phyloP scores from a whole-genome alignment of 371 early-diverging fungal genomes.

The Nosema muscidifuracis region DNA sequence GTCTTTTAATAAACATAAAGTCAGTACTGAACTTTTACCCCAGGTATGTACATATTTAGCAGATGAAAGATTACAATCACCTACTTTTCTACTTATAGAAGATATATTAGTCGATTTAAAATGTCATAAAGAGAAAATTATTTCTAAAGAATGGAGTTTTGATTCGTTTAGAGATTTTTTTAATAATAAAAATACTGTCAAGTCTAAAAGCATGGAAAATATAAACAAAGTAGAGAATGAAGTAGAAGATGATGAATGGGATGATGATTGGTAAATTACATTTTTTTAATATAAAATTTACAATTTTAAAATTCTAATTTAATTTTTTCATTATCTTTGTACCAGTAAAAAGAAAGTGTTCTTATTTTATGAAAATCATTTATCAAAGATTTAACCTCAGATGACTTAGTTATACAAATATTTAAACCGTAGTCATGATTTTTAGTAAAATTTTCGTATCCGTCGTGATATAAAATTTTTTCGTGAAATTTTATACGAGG shows the following conservation, averaged over 20 bases:
- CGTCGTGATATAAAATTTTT: neutral
- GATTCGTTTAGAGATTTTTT: conserved; percentile 31
- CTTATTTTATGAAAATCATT: neutral
- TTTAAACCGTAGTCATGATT: neutral
- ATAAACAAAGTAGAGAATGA: neutral
- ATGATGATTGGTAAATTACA: conserved; percentile 21
- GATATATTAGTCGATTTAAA: conserved; percentile 37
- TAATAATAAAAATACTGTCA: conserved; percentile 9
- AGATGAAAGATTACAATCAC: conserved; percentile 37
- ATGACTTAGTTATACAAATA: neutral
- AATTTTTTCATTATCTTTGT: neutral
- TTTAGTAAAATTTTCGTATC: neutral
- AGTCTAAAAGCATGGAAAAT: conserved; percentile 7
- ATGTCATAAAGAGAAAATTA: conserved; percentile 39
- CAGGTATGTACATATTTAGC: conserved; percentile 37
- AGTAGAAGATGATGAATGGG: conserved; percentile 32
- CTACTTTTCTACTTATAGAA: conserved; percentile 48
- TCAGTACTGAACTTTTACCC: conserved; percentile 43
- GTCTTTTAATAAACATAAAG: conserved; percentile 41
- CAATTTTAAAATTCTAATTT: neutral
- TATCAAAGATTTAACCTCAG: neutral
- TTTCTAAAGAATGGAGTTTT: conserved; percentile 41
- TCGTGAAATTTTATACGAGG: neutral
- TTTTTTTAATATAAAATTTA: neutral
- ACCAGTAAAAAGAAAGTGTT: neutral